phyloP scores from a whole-genome alignment of 352 stramenopile genomes.

The Halophytophthora polymorphica region DNA sequence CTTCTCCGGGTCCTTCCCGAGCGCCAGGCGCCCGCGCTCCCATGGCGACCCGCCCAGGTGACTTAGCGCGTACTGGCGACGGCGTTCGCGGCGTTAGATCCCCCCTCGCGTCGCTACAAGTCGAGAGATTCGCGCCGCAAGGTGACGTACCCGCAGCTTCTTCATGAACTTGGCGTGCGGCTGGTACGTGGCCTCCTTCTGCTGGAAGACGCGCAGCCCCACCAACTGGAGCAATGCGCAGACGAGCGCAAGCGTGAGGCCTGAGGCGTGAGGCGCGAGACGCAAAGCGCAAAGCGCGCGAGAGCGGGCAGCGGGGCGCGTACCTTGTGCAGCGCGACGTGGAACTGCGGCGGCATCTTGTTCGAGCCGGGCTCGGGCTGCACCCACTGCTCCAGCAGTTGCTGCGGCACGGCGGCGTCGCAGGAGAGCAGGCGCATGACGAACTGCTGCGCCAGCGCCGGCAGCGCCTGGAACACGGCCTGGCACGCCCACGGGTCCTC shows the following conservation, averaged over 20 bases:
- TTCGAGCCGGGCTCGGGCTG: constrained; percentile 31
- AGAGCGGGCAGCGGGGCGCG: too few species aligned
- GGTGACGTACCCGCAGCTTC: constrained; percentile 58
- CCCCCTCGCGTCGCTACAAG: too few species aligned
- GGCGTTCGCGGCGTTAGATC: too few species aligned
- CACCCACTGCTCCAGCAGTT: constrained; percentile 69
- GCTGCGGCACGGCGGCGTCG: constrained; percentile 40
- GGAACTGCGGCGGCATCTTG: constrained; percentile 50
- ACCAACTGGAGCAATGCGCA: constrained; percentile 23
- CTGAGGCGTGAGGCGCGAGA: background rate
- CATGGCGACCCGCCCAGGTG: constrained; percentile 72
- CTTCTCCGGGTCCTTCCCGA: constrained; percentile 42
- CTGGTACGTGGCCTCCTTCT: constrained; percentile 39
- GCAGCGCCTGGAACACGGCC: constrained; percentile 85
- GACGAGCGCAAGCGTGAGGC: background rate
- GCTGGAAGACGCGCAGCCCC: constrained; percentile 53
- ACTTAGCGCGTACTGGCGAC: constrained; percentile 68
- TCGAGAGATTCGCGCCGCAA: too few species aligned
- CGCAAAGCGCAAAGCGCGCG: background rate
- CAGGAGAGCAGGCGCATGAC: constrained; percentile 84
- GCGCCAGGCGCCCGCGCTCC: constrained; percentile 47
- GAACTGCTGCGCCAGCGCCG: constrained; percentile 86
- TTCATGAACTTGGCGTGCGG: constrained; percentile 56
- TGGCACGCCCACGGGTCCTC: constrained; percentile 87
- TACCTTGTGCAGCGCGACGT: constrained; percentile 46